Conservation (phyloP, 768 basidiomycete genomes). For the Phylloporus arenicola region DNA sequence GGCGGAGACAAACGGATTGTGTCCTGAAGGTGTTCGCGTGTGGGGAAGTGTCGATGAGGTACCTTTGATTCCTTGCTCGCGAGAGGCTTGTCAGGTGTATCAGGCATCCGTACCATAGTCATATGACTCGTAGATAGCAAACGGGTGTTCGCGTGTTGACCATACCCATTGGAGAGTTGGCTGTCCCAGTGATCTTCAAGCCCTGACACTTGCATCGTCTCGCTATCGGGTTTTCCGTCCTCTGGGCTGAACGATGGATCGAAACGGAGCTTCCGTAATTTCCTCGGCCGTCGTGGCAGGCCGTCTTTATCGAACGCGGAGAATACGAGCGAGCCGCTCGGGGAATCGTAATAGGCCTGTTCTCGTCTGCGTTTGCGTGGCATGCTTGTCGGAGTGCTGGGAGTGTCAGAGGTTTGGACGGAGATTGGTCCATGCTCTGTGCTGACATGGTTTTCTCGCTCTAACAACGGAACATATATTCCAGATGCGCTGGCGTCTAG, state of each 20-base stretch:
- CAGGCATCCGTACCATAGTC: background rate
- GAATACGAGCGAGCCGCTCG: constrained; percentile 23
- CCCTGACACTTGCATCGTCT: background rate
- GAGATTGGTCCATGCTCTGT: background rate
- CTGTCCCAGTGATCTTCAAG: background rate
- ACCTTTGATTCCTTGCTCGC: background rate
- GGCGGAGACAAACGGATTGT: background rate
- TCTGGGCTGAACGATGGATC: constrained; percentile 21
- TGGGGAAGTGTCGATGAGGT: background rate
- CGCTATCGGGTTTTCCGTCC: background rate
- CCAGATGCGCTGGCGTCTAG: background rate
- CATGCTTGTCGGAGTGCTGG: constrained; percentile 21
- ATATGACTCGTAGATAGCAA: background rate
- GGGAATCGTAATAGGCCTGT: constrained; percentile 25
- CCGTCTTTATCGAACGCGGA: constrained; percentile 29
- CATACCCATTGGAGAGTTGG: background rate
- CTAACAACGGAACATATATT: background rate
- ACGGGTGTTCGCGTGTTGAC: background rate
- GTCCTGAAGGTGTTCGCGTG: background rate
- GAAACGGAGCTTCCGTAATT: constrained; percentile 25
- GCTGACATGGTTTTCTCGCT: background rate
- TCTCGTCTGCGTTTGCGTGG: constrained; percentile 26
- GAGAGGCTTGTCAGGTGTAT: constrained; percentile 10
- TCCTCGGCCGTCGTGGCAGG: constrained; percentile 26
- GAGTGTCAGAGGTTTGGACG: constrained; percentile 13